Percentiles rank a stretch among this genome's conserved stretches.
Conservation (phyloP, 2,329 filamentous ascomycete species). For the Monascus ruber region DNA sequence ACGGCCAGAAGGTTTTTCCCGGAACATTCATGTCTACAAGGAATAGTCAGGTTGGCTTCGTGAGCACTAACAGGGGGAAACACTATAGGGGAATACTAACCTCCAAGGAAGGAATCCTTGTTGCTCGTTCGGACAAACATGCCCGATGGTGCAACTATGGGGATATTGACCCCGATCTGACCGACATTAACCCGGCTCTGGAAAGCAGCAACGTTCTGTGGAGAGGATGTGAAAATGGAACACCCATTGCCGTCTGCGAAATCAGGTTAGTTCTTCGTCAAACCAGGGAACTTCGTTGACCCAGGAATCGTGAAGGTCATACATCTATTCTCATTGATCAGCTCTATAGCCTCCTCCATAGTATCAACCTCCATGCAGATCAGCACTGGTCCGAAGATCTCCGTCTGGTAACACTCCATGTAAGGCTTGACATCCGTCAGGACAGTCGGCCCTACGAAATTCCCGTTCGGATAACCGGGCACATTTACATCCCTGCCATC, state of each 20-base stretch:
- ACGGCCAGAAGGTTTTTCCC: constrained; percentile 14
- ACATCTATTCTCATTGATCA: constrained; percentile 20
- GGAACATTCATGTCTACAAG: constrained; percentile 10
- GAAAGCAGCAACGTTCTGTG: constrained; percentile 19
- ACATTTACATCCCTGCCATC: constrained; percentile 50
- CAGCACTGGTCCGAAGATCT: constrained; percentile 28
- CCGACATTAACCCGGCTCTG: constrained; percentile 20
- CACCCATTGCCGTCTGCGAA: constrained; percentile 25
- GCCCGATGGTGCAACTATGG: constrained; percentile 15
- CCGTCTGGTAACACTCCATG: constrained; percentile 27
- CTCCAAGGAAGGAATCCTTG: constrained; percentile 17
- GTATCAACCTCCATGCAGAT: constrained; percentile 24
- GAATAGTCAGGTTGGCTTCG: not conserved
- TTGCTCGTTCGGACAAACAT: constrained; percentile 14
- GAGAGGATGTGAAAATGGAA: constrained; percentile 24
- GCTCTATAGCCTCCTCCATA: constrained; percentile 22
- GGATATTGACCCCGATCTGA: constrained; percentile 20
- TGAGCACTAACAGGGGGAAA: not conserved
- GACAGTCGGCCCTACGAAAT: constrained; percentile 42
- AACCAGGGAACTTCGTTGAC: not conserved
- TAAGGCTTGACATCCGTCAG: constrained; percentile 21
- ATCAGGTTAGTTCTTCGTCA: not conserved
- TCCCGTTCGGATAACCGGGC: constrained; percentile 50
- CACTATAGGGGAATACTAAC: constrained; percentile 3
- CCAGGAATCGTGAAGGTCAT: not conserved